Base-by-base conservation (phyloP, 1,139 yeast genomes). In the Chernovozyma aurita region DNA sequence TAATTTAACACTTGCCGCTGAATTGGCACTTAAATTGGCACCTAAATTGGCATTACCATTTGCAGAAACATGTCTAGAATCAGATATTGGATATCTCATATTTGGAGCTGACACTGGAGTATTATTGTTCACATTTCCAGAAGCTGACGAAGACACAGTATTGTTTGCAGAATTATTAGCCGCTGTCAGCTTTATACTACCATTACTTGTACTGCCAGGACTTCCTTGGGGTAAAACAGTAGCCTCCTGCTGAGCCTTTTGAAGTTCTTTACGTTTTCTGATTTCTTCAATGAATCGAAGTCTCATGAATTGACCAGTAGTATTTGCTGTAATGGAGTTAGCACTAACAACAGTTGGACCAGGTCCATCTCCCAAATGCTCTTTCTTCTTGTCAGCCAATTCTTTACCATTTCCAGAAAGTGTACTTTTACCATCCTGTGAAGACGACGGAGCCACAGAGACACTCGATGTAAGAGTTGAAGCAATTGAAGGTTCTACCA, bases 271-370 rank as follows among this genome's bases (percentile, higher is more conserved):
- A 42, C 70, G 52, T 41, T 70, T 70, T 22, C 76, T 51, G 18
- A 70, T 69, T 42, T 70, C 75, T 42, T 70, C 76, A 39, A 70
- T 68, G 41, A 69, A 65, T 22, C 76, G 49, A 30, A 70, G 55
- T 39, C 76, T 60, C 75, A 70, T 68, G 42, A 70, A 70, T 47
- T 70, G 75, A 24, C 70, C 71, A 4, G 70, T 56, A 16, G 60
- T 50, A 17, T 53, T 43, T 6, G 47, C 41, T 25, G 40, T 42
- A 30, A 55, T 41, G 7, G 55, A 47, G 24, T 24, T 12, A 24
- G 30, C 28, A 25, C 18, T 26, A 15, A 30, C 40, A n/a, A 32
- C 30, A 16, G 40, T 14, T 8, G 34, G 24, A 17, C 21, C 24
- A 17, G 18, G 22, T 18, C 18, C 24, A 13, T 17, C 25, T 4